Evolutionary conservation across 2,329 filamentous ascomycete species (phyloP).

Genomic region (Ophioceras dolichostomum): DNA sequence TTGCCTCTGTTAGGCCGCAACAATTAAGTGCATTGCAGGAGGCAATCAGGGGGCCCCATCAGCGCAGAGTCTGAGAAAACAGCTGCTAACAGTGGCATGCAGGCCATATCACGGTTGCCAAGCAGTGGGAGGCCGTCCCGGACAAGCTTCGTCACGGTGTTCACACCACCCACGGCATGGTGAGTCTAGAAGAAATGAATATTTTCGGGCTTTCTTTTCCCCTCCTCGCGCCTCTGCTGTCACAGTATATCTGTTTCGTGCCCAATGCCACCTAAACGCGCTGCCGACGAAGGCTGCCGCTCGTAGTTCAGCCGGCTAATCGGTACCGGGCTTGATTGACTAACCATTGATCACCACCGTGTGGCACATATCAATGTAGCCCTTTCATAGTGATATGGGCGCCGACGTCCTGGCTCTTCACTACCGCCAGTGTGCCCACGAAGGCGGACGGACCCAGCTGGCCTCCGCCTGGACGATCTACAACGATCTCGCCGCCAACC

Average conservation of each 20-base stretch:
- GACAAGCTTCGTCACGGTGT: slow-evolving; percentile 33
- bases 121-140: slow-evolving; percentile 27
- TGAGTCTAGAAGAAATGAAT: slow-evolving; percentile 16
- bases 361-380: slow-evolving; percentile 13
- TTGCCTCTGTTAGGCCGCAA: not conserved
- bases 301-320: too few species aligned
- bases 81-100: not conserved
- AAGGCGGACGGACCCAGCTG: slow-evolving; percentile 32
- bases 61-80: not conserved
- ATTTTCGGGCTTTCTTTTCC: too few species aligned
- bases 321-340: too few species aligned
- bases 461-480: slow-evolving; percentile 29
- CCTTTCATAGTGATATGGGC: slow-evolving; percentile 41
- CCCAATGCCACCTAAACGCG: too few species aligned
- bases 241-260: too few species aligned
- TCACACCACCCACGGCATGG: slow-evolving; percentile 32
- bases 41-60: not conserved
- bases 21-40: not conserved
- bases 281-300: too few species aligned
- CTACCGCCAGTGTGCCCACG: slow-evolving; percentile 26
- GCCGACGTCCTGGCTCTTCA: slow-evolving; percentile 35
- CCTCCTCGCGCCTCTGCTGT: too few species aligned
- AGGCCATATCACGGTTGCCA: slow-evolving; percentile 36
- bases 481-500: slow-evolving; percentile 23
- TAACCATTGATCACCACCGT: not conserved